Base-by-base conservation (phyloP, 768 basidiomycete genomes). In the Boletus coccyginus region DNA sequence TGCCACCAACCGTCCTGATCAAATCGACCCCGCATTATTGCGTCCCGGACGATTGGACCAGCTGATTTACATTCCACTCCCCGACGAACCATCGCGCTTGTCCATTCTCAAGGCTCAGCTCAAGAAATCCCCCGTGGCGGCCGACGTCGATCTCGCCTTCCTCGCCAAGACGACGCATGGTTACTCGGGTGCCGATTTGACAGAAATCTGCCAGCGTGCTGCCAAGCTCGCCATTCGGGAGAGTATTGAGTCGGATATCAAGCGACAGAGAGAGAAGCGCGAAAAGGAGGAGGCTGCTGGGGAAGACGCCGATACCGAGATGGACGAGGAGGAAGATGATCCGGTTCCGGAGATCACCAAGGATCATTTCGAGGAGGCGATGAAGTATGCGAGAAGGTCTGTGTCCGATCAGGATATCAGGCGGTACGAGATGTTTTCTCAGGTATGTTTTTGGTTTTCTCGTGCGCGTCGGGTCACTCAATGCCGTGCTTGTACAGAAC, bases 1-100 rank as follows among this genome's bases (percentile, higher is more conserved):
- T 59, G 94, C 94, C 31, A 98, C 94, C 58, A 98, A 98, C 79
- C 81, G 95, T 64, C 94, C 94, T 31, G 95, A 98, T 74, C 93
- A 96, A 74, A 94, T 97, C 66, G 92, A 97, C 69, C 77, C 92
- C 44, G 94, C 95, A 17, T 81, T 95, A 40, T 84, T 95, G 61
- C 94, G 94, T 78, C 94, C 94, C 42, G 97, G 97, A 72, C 96
- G 96, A 83, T 86, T 99, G 51, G 97, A 99, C 73, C 96, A 99
- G 75, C 85, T 99, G 60, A 98, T 98, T 73, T 98, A 98, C 78
- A 99, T 99, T 59, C 97, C 97, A 57, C 85, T 99, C 2, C 97
- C 97, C 57, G 95, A 98, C 75, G 95, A 98, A 75, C 75, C 81
- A 3, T 94, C 92, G 35, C 91, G 97, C 57, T 63, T 94, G 50